Evolutionary conservation across 2,329 filamentous ascomycete genomes (phyloP), one percentile per base, ranked within the genome.

Genomic region (Keithomyces neogunnii): DNA sequence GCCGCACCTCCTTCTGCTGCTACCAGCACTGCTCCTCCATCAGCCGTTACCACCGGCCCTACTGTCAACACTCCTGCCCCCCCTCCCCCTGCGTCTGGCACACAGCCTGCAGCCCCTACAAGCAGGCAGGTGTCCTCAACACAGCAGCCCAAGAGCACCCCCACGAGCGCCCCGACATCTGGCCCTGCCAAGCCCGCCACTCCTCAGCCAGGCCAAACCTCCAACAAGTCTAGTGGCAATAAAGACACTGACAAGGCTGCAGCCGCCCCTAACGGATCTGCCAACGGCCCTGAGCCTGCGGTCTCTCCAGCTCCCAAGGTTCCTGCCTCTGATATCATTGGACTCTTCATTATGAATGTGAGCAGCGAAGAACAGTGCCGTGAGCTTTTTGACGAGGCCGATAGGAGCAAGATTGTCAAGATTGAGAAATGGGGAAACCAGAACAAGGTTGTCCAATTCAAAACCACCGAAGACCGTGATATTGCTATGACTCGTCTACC

Each of bases 341-440:
- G 88, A 47, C 80, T 99, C 26, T 99, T 96, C 68, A 84, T 99
- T 54, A 88, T 88, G 72, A 91, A 91, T 62, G 84, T 91, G 28
- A 88, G 84, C 61, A 86, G 81, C 50, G 88, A 92, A 57, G 88
- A 96, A 33, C 88, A 91, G 54, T 86, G 89, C 38, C 85, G 86
- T 51, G 84, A 88, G 35, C 76, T 96, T 29, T 92, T 99, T 64
- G 76, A 82, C 1, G 84, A 93, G 10, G 88, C 95, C 61, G 89
- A 96, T 64, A 85, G 82, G 64, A 66, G 80, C 33, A 96, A 95
- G 73, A 89, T 96, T 57, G 69, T 81, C 50, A 85, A 84, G 69
- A 77, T 92, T 48, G 85, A 89, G 62, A 91, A 89, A 70, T 88
- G 84, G 73, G 85, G 85, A 38, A 82, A 82, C 62, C 82, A 83